Evolutionary conservation across 441 rosid species (phyloP).

Genomic region (Pelargonium myrrhifolium): DNA sequence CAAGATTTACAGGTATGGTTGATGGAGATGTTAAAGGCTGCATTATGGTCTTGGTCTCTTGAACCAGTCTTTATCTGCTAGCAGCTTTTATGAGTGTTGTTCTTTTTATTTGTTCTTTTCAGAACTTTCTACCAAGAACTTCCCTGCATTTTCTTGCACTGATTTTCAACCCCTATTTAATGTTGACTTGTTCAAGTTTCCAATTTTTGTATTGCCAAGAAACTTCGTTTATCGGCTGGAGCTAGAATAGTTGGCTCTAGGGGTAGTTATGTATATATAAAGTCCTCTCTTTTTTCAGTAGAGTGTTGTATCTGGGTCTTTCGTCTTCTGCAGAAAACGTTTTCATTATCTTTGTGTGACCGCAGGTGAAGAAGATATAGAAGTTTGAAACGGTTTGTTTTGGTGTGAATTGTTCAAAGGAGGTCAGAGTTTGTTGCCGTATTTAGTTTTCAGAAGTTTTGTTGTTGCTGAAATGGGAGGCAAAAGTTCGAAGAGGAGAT

Average conservation of each 20-base stretch:
- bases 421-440: neutral
- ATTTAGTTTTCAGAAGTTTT: neutral
- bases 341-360: neutral
- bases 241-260: neutral
- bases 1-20: neutral
- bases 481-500: constrained; percentile 4
- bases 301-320: neutral
- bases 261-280: neutral
- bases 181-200: neutral
- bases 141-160: neutral
- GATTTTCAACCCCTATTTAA: neutral
- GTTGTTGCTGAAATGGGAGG: neutral
- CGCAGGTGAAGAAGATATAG: neutral
- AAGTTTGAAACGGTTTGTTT: neutral
- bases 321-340: neutral
- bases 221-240: neutral
- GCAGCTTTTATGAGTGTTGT: neutral
- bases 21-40: neutral
- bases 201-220: neutral
- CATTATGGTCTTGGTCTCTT: neutral
- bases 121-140: neutral
- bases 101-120: neutral
- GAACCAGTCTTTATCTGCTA: neutral
- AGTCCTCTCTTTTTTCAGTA: neutral
- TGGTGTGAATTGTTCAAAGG: neutral